A percentile compares a stretch with the other conserved stretches of the same genome.
These are phyloP conservation scores for Ogataea sp. DNA, from an alignment of 805 yeast genomes.

Conservation along the genomic window DNA sequence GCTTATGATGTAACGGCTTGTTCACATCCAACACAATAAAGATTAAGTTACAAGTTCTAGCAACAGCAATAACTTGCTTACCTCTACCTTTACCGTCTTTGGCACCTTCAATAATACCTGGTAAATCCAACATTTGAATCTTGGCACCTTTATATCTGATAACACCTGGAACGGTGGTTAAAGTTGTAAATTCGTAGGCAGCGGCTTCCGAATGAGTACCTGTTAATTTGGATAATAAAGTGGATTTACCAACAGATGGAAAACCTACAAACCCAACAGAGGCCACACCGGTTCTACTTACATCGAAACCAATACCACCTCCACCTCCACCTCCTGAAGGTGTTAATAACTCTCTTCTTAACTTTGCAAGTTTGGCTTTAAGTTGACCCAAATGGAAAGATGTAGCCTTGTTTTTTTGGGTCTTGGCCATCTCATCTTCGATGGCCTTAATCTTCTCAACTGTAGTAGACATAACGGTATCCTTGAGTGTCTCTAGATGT, in stretches of 20 bases:
- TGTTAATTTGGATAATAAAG: slow-evolving; percentile 78
- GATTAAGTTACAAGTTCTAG: slow-evolving; percentile 91
- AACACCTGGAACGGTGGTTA: slow-evolving; percentile 96
- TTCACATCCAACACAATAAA: slow-evolving; percentile 94
- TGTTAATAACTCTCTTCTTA: slow-evolving; percentile 83
- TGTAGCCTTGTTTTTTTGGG: slow-evolving; percentile 97
- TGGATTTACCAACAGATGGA: slow-evolving; percentile 91
- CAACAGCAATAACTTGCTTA: slow-evolving; percentile 96
- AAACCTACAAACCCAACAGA: slow-evolving; percentile 97
- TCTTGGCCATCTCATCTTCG: slow-evolving; percentile 96
- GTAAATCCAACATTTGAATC: slow-evolving; percentile 90
- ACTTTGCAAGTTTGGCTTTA: slow-evolving; percentile 92
- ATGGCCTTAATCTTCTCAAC: slow-evolving; percentile 75
- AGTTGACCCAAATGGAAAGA: slow-evolving; percentile 95
- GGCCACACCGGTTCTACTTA: slow-evolving; percentile 97
- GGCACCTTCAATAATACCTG: slow-evolving; percentile 89
- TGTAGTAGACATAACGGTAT: slow-evolving; percentile 40
- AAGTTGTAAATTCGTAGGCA: slow-evolving; percentile 93
- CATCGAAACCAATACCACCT: slow-evolving; percentile 95
- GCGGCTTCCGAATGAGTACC: slow-evolving; percentile 98
- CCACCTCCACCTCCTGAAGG: slow-evolving; percentile 74
- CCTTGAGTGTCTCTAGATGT: too few species aligned
- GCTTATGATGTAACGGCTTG: slow-evolving; percentile 91
- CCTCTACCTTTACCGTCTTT: slow-evolving; percentile 91
- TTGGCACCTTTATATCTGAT: slow-evolving; percentile 95